Conservation (phyloP, 768 basidiomycete genomes). For the Boletus pseudopeckii region DNA sequence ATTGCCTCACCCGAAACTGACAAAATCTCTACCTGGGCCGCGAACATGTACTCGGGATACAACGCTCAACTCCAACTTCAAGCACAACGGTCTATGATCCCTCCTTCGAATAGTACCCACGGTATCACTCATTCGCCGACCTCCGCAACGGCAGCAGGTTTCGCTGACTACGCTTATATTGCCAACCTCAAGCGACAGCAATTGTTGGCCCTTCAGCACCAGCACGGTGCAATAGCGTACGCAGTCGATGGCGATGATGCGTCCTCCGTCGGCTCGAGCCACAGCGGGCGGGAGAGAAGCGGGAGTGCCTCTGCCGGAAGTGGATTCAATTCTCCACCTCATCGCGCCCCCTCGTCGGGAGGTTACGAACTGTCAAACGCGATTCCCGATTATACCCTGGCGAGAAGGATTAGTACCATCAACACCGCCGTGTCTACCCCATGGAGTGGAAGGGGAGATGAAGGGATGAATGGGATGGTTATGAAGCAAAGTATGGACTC, state of each 20-base stretch:
- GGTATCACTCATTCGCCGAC: conserved; percentile 22
- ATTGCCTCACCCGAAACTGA: conserved; percentile 20
- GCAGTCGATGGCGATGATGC: conserved; percentile 38
- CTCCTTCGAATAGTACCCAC: conserved; percentile 42
- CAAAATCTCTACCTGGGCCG: conserved; percentile 31
- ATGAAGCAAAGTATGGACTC: conserved; percentile 34
- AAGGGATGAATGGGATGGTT: conserved; percentile 33
- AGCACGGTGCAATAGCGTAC: conserved; percentile 21
- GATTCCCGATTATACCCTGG: conserved; percentile 23
- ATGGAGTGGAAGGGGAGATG: conserved; percentile 27
- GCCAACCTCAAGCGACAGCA: conserved; percentile 28
- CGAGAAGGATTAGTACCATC: conserved; percentile 23
- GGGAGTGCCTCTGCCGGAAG: conserved; percentile 36
- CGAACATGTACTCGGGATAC: conserved; percentile 30
- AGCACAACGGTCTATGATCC: conserved; percentile 38
- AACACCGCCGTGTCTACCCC: conserved; percentile 24
- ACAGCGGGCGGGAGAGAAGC: conserved; percentile 33
- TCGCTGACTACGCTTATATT: conserved; percentile 24
- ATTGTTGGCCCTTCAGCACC: conserved; percentile 32
- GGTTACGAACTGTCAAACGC: conserved; percentile 36
- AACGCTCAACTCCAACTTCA: conserved; percentile 25
- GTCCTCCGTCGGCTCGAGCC: conserved; percentile 37
- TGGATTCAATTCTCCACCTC: conserved; percentile 32
- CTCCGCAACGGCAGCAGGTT: conserved; percentile 9
- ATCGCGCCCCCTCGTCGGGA: conserved; percentile 26